These are phyloP conservation scores for Niveomyces coronatus DNA, from an alignment of 2,329 filamentous ascomycete species.

Conservation along the genomic window DNA sequence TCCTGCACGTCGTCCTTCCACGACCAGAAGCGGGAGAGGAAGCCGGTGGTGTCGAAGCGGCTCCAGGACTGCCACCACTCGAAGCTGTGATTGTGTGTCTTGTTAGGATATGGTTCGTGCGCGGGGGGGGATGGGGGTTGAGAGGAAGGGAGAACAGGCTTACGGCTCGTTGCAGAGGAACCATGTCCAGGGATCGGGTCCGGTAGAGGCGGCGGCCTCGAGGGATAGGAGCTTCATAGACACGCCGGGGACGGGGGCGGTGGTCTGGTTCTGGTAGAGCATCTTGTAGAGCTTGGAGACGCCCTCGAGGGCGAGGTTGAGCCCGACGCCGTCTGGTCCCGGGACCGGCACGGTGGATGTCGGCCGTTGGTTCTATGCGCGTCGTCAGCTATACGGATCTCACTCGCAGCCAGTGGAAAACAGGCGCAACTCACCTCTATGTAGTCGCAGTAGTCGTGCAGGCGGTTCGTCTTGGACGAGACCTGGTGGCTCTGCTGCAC, in stretches of 20 bases:
- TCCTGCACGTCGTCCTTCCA: neutral
- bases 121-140: too few species aligned
- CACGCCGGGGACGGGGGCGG: neutral
- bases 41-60: neutral
- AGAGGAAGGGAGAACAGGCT: too few species aligned
- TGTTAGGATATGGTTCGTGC: too few species aligned
- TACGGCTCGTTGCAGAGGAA: conserved; percentile 5
- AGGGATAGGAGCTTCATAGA: neutral
- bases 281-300: too few species aligned
- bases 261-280: neutral
- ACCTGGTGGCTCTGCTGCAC: conserved; percentile 28
- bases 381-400: neutral
- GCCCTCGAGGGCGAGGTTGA: too few species aligned
- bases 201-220: neutral
- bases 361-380: too few species aligned
- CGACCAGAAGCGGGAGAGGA: neutral
- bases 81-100: neutral
- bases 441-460: conserved; percentile 27
- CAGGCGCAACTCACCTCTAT: conserved; percentile 15
- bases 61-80: conserved; percentile 1
- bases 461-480: conserved; percentile 23
- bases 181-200: neutral
- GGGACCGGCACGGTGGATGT: neutral
- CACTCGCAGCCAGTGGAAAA: neutral
- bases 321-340: too few species aligned